Base-by-base conservation (phyloP, 2,329 filamentous ascomycete genomes). In the Aspergillus phoenicis region DNA sequence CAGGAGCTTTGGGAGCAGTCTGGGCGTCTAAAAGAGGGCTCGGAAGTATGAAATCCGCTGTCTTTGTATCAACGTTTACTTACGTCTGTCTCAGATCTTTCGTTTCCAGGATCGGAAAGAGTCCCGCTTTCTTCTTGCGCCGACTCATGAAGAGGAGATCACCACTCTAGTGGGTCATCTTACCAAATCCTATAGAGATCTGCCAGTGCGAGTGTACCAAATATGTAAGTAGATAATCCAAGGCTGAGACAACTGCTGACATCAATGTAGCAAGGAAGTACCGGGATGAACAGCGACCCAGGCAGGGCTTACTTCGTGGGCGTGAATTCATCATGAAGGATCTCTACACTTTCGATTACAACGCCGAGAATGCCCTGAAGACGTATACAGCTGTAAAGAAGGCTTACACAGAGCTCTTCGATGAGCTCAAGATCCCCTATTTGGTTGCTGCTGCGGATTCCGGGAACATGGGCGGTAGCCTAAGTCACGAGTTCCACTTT, bases 251-350 rank as follows among this genome's bases (percentile, higher is more conserved):
- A 17, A 41, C 13, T 10, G 11, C n/a, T 52, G 11, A 30, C 49
- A 41, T 10, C 30, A 11, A 8, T 22, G 5, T 24, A 91, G 89
- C 91, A 30, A 86, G 94, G 51, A 99, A 99, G 76, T 99, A 98
- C 72, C 87, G 95, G 52, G 95, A 99, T 78, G 95, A 99, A 77
- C 85, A 89, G 59, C 85, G 95, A 26, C 95, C 95, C 20, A 86
- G 95, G 33, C 91, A 96, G 68, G 95, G 95, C 11, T 82, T 99
- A 2, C 81, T 99, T 8, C 88, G 95, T 8, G 90, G 91, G 0
- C 88, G 93, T 63, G 95, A 99, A 71, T 99, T 99, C 70, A 79
- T 92, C 68, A 99, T 99, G 95, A 99, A 99, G 77, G 95, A 99
- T 75, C 84, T 99, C 1, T 99, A 99, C 75, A 97, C 93, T 0